Evolutionary conservation across 345 rosid species (phyloP).

Genomic region (Salix koriyanagi): DNA sequence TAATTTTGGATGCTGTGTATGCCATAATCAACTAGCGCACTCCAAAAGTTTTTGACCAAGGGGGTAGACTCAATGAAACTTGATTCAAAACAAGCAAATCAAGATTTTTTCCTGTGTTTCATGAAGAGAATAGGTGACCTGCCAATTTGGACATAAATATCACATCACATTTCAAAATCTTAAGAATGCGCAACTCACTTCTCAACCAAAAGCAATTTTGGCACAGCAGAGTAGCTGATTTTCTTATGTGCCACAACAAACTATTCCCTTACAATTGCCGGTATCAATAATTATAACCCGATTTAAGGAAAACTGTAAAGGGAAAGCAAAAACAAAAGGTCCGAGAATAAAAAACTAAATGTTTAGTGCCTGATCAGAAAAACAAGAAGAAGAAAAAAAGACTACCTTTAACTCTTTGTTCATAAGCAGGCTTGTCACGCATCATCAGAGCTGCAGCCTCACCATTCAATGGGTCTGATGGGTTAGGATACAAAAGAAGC

Average conservation of each 20-base stretch:
- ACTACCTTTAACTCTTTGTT: slow-evolving; percentile 55
- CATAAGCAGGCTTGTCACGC: slow-evolving; percentile 52
- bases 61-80: background rate
- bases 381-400: background rate
- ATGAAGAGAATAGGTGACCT: too few relatives aligned
- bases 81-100: background rate
- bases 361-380: background rate
- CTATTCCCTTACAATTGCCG: background rate
- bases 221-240: background rate
- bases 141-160: background rate
- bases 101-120: background rate
- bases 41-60: background rate
- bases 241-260: background rate
- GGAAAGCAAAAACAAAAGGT: background rate
- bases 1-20: background rate
- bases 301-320: background rate
- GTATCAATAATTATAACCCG: background rate
- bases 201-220: background rate
- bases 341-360: background rate
- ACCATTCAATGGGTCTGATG: slow-evolving; percentile 94
- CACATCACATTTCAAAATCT: background rate
- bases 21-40: background rate
- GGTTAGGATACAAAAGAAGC: slow-evolving; percentile 92
- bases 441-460: slow-evolving; percentile 79
- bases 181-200: background rate